phyloP scores from a whole-genome alignment of 208 protist species.

The Leishmania turanica region DNA sequence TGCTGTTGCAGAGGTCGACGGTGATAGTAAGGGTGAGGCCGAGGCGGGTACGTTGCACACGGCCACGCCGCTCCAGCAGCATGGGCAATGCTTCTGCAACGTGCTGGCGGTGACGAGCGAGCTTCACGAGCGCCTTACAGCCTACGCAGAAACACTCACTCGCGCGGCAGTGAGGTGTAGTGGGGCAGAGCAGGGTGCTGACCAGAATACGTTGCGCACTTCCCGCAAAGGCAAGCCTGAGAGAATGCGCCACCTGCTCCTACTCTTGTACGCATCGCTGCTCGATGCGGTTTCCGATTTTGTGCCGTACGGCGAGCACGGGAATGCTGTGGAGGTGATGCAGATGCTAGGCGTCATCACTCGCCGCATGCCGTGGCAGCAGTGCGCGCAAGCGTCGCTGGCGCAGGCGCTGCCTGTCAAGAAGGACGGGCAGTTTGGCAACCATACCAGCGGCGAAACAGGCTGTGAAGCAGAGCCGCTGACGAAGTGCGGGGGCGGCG shows the following conservation, averaged over 20 bases:
- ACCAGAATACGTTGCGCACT: neutral
- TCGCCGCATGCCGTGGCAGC: conserved; percentile 18
- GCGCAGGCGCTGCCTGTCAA: neutral
- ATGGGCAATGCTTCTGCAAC: conserved; percentile 6
- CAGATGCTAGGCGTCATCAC: conserved; percentile 23
- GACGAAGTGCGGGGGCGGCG: neutral
- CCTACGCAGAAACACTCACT: neutral
- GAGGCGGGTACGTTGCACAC: neutral
- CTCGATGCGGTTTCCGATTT: conserved; percentile 9
- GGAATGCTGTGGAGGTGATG: conserved; percentile 13
- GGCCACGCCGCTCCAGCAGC: conserved; percentile 1
- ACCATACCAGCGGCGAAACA: neutral
- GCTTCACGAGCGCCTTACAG: conserved; percentile 10
- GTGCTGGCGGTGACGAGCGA: conserved; percentile 1
- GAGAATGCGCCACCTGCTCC: neutral
- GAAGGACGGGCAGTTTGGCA: neutral
- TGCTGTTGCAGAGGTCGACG: neutral
- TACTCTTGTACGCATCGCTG: conserved; percentile 10
- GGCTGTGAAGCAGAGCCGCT: neutral
- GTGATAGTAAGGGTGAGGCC: neutral
- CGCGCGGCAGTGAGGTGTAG: neutral
- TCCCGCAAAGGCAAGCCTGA: neutral
- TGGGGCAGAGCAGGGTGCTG: neutral
- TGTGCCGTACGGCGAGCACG: conserved; percentile 2
- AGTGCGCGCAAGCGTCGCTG: neutral